Conservation (phyloP, 306 rosid genomes). For the Sindora glabra region DNA sequence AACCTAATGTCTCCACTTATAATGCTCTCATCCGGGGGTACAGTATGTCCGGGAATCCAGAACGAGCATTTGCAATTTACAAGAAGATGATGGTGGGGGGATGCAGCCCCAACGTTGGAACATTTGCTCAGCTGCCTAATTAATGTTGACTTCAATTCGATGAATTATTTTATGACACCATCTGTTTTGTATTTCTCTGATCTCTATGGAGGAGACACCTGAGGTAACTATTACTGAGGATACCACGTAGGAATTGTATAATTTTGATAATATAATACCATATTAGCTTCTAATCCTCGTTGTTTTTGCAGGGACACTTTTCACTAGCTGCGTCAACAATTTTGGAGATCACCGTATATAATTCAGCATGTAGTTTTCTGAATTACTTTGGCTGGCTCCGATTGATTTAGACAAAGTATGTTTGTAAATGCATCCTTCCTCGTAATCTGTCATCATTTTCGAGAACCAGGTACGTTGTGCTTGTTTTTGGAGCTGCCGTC, state of each 20-base stretch:
- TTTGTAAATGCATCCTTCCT: neutral
- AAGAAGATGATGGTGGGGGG: slow-evolving; percentile 88
- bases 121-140: slow-evolving; percentile 85
- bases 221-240: slow-evolving; percentile 5
- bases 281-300: slow-evolving; percentile 5
- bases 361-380: neutral
- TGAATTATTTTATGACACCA: neutral
- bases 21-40: slow-evolving; percentile 92
- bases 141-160: slow-evolving; percentile 25
- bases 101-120: slow-evolving; percentile 68
- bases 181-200: slow-evolving; percentile 6
- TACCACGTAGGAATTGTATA: neutral
- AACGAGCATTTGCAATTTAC: slow-evolving; percentile 68
- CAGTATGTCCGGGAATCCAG: slow-evolving; percentile 55
- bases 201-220: slow-evolving; percentile 13
- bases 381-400: slow-evolving; percentile 2
- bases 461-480: neutral
- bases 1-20: slow-evolving; percentile 86
- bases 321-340: neutral
- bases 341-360: neutral
- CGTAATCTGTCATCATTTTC: neutral
- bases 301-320: slow-evolving; percentile 1
- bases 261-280: slow-evolving; percentile 5
- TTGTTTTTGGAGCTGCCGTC: neutral
- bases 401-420: neutral